These are phyloP conservation scores for Penicillium desertorum DNA, from an alignment of 495 filamentous ascomycete genomes.

Conservation along the genomic window DNA sequence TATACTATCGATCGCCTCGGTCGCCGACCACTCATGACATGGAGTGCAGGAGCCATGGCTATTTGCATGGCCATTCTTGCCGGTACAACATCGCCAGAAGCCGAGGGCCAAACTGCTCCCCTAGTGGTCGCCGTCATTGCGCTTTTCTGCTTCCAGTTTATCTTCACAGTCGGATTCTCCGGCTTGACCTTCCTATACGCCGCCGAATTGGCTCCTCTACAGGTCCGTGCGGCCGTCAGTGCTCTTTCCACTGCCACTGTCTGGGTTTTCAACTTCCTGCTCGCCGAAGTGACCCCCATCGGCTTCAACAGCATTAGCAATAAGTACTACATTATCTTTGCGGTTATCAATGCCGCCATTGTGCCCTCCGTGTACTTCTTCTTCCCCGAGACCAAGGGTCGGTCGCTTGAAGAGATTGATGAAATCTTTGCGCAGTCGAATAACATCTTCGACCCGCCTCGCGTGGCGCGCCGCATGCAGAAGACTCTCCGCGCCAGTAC, in stretches of 20 bases:
- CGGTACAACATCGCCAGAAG: constrained; percentile 45
- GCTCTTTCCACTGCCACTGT: background rate
- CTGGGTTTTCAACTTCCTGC: background rate
- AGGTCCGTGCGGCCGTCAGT: background rate
- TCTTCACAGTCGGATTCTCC: constrained; percentile 51
- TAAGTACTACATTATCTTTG: background rate
- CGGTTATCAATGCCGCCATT: background rate
- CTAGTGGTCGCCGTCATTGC: constrained; percentile 44
- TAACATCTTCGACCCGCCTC: background rate
- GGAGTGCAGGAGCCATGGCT: constrained; percentile 53
- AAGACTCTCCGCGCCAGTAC: no score
- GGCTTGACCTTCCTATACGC: constrained; percentile 66
- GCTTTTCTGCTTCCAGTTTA: constrained; percentile 44
- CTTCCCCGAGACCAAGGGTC: background rate
- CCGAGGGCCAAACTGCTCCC: constrained; percentile 29
- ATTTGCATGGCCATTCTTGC: constrained; percentile 58
- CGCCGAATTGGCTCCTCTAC: constrained; percentile 55
- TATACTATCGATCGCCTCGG: constrained; percentile 74
- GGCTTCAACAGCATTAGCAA: background rate
- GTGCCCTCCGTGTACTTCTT: background rate
- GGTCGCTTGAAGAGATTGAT: background rate
- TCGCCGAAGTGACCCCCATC: background rate
- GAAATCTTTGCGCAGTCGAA: background rate
- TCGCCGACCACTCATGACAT: constrained; percentile 64
- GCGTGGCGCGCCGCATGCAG: no score